Base-by-base conservation (phyloP, 2,329 filamentous ascomycete species). In the Diplodia seriata region DNA sequence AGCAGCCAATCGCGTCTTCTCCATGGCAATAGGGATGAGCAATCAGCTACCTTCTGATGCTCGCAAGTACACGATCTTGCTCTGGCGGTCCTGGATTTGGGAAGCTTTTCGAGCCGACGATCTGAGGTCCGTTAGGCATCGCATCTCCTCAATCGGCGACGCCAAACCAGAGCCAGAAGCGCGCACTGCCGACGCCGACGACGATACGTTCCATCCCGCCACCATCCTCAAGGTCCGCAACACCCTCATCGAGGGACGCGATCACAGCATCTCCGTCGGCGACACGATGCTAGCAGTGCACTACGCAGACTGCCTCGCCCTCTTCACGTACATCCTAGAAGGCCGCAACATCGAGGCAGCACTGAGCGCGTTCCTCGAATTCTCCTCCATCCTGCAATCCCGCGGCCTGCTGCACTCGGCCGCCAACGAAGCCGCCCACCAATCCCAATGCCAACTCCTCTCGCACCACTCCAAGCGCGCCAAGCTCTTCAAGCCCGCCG, bases 11-110 rank as follows among this genome's bases (percentile, higher is more conserved):
- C 88, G 87, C 63, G 88, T 95, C 0, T 86, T 94, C 73, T 76
- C 83, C 1, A 90, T 90, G 1, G 89, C 92, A 1, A 81, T 92
- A n/a, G 81, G 81, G 2, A 86, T 89, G 83, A 83, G 80, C 66
- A 74, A 75, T n/a, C 78, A 74, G 2, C 79, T 84, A 26, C 69
- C 76, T 4, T 72, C 77, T 23, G 68, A 71, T 6, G 75, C 79
- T 26, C 76, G 74, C 63, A 72, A 75, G 36, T 78, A 82, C 76
- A 69, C 67, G 8, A 76, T 84, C 11, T 71, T 84, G 1, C 76
- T 92, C 1, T 87, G 86, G 83, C 84, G 85, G 66, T 84, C 85
- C 2, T 91, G 89, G 85, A 82, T 89, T 0, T 93, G 90, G 89
- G 83, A 89, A 70, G 85, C 87, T n/a, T 79, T 95, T 4, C 78